Base-by-base conservation (phyloP, 345 rosid genomes). In the Citrus australasica region DNA sequence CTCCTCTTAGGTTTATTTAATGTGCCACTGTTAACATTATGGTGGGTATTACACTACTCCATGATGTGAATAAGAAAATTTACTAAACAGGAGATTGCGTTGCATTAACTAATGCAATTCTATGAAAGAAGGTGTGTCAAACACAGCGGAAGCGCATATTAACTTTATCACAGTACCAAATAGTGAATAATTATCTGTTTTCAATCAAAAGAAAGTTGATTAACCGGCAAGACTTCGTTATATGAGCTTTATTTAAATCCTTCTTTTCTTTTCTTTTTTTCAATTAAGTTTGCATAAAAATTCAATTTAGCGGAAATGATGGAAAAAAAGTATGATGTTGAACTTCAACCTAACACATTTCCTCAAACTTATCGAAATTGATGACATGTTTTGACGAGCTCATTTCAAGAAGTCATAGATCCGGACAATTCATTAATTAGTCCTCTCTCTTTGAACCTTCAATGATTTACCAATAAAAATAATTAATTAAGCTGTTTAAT, bases 361-460 rank as follows among this genome's bases (percentile, higher is more conserved):
- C 30, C 65, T 9, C 13, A 1, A 53, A 53, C 58, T 53, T 7
- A 53, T 53, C 58, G 6, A 53, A 53, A 53, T 53, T 17, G 58
- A 53, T 53, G 22, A 5, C 22, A 17, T 17, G 22, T 53, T 13
- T 53, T 53, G 58, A 17, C 58, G 22, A 1, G 22, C 21, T 53
- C 58, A 53, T 53, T 53, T 2, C 68, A 61, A 61, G 21, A 17
- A 32, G 40, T 32, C 42, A 65, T 17, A 19, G 42, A 69, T 46
- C 10, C 46, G 5, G 73, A 46, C 58, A 46, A 69, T 5, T 30
- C 51, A 46, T 46, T 46, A 46, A 46, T 13, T 46, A 25, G 16
- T n/a, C 61, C 62, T 24, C 33, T 76, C 76, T 38, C 75, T 16
- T 42, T 22, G 82, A 80, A 78, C 17, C 67, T 71, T 30, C 75